Conservation (phyloP, 495 filamentous ascomycete species). For the Neurospora sp. region DNA sequence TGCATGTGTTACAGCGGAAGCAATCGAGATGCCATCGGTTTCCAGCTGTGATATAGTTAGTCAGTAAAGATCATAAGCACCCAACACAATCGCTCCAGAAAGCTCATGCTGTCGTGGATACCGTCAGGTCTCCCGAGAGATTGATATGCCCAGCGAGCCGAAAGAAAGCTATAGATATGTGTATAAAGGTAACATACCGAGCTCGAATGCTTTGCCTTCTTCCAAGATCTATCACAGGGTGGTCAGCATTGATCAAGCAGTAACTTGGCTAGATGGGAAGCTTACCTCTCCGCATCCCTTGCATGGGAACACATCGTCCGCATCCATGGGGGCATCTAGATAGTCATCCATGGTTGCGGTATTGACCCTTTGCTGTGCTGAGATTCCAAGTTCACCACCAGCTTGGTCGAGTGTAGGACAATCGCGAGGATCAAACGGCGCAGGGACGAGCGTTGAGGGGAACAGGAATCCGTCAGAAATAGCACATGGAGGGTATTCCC, state of each 20-base stretch:
- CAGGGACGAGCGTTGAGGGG: neutral
- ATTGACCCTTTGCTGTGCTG: neutral
- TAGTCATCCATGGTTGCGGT: constrained; percentile 44
- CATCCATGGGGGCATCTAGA: constrained; percentile 74
- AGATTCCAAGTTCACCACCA: neutral
- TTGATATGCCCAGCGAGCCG: neutral
- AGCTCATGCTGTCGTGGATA: neutral
- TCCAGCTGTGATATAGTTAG: constrained; percentile 53
- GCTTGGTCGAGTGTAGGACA: neutral
- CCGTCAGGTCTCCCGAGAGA: neutral
- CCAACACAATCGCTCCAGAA: neutral
- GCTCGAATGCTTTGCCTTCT: constrained; percentile 96
- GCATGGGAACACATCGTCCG: constrained; percentile 86
- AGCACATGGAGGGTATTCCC: constrained; percentile 2
- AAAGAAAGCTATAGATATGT: neutral
- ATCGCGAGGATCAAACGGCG: neutral
- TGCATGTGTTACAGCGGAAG: constrained; percentile 96
- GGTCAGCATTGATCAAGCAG: constrained; percentile 1
- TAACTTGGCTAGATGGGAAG: neutral
- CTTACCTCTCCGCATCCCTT: constrained; percentile 95
- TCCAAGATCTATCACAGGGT: constrained; percentile 60
- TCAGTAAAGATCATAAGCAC: neutral
- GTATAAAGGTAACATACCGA: constrained; percentile 53
- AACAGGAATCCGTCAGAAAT: neutral
- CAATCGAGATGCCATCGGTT: constrained; percentile 99